A percentile compares a stretch with the other conserved stretches of the same genome.
Conservation (phyloP, 176 grass and related monocot genomes). For the Aegilops longissima region DNA sequence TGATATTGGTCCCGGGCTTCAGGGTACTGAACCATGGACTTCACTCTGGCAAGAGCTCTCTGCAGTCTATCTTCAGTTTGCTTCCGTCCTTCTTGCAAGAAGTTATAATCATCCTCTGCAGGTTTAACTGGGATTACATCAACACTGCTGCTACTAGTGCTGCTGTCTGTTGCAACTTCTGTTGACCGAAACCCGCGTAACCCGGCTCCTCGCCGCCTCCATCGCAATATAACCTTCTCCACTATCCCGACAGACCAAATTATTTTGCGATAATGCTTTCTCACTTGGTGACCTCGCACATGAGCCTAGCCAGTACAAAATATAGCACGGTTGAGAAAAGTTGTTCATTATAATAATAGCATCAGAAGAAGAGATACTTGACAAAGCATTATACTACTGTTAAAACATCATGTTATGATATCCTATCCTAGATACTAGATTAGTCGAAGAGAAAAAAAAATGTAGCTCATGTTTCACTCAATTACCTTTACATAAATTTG, state of each 20-base stretch:
- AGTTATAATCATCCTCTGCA: conserved; percentile 65
- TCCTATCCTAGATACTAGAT: background rate
- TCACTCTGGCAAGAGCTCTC: conserved; percentile 92
- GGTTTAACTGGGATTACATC: conserved; percentile 34
- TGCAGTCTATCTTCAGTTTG: conserved; percentile 80
- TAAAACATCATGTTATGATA: conserved; percentile 1
- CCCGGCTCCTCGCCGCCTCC: conserved; percentile 72
- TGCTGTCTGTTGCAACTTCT: conserved; percentile 41
- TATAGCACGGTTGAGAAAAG: conserved; percentile 22
- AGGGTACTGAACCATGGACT: conserved; percentile 84
- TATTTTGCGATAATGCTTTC: conserved; percentile 89
- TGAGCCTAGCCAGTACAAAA: conserved; percentile 61
- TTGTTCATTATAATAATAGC: background rate
- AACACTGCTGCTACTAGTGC: conserved; percentile 16
- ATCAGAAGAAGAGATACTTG: background rate
- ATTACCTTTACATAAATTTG: background rate
- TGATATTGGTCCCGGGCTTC: conserved; percentile 85
- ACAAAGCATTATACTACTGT: background rate
- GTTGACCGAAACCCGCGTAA: conserved; percentile 75
- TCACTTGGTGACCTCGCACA: conserved; percentile 97
- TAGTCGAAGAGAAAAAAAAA: background rate
- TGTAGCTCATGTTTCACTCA: background rate
- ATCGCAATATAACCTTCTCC: conserved; percentile 90
- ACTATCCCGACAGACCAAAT: conserved; percentile 92
- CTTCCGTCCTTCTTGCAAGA: conserved; percentile 65